Evolutionary conservation across 73 alveolate species (phyloP).

Genomic region (Tetrahymena borealis): DNA sequence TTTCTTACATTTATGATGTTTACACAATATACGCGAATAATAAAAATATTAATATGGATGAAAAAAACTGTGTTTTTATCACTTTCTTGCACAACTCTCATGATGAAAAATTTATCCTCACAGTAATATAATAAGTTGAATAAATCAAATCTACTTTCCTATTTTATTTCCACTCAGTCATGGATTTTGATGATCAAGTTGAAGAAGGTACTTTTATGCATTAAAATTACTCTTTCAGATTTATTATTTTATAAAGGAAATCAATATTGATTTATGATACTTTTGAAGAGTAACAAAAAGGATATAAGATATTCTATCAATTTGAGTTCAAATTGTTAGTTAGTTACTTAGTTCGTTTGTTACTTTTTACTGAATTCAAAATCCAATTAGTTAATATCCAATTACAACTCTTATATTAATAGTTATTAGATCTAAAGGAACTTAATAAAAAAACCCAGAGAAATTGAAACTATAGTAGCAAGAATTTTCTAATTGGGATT

Average conservation of each 20-base stretch:
- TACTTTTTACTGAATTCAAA: no score
- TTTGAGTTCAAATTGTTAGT: no score
- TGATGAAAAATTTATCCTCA: background rate
- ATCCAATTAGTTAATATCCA: no score
- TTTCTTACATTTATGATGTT: background rate
- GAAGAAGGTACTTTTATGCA: background rate
- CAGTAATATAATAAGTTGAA: background rate
- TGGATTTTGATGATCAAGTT: background rate
- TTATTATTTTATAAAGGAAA: background rate
- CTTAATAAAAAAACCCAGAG: background rate
- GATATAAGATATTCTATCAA: background rate
- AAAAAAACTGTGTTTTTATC: background rate
- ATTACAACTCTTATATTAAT: no score
- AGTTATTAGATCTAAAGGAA: background rate
- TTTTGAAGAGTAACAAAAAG: background rate
- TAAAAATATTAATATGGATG: background rate
- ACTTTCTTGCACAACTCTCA: background rate
- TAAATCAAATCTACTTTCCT: background rate
- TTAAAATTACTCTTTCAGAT: background rate
- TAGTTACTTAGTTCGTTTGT: no score
- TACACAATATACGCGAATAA: background rate
- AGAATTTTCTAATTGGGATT: background rate
- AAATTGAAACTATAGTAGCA: background rate
- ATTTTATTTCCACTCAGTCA: background rate
- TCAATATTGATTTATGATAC: background rate